Conservation (phyloP, 2,329 filamentous ascomycete genomes). For the Diaporthe ilicicola region DNA sequence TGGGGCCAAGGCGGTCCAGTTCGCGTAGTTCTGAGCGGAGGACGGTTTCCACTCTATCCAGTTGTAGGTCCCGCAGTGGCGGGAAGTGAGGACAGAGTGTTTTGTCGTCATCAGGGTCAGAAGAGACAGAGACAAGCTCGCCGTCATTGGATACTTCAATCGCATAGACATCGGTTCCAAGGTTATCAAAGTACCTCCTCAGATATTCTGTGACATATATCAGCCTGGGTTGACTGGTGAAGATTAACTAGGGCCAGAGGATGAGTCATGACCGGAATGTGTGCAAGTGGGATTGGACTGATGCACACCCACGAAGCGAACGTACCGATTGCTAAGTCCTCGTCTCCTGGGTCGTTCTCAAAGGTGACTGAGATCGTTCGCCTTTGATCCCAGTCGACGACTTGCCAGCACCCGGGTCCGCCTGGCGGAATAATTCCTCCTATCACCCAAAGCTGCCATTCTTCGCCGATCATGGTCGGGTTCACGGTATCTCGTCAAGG, state of each 20-base stretch:
- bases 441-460: neutral
- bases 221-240: neutral
- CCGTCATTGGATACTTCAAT: neutral
- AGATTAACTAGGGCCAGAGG: neutral
- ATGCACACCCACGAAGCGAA: neutral
- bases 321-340: neutral
- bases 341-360: neutral
- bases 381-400: neutral
- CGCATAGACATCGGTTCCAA: constrained; percentile 1
- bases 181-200: neutral
- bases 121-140: neutral
- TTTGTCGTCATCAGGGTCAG: neutral
- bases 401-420: neutral
- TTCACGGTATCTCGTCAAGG: neutral
- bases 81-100: neutral
- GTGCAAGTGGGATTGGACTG: neutral
- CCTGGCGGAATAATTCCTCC: neutral
- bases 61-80: neutral
- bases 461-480: neutral
- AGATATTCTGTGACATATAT: neutral
- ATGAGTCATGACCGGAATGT: too few species aligned
- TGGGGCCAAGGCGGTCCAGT: constrained; percentile 29
- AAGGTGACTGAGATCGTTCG: neutral
- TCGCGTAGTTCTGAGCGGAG: constrained; percentile 28
- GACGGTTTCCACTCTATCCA: constrained; percentile 8